Evolutionary conservation across 192 early-diverging fungal species (phyloP), one percentile per base, ranked within the genome.

Genomic region (Podila clonocystis): DNA sequence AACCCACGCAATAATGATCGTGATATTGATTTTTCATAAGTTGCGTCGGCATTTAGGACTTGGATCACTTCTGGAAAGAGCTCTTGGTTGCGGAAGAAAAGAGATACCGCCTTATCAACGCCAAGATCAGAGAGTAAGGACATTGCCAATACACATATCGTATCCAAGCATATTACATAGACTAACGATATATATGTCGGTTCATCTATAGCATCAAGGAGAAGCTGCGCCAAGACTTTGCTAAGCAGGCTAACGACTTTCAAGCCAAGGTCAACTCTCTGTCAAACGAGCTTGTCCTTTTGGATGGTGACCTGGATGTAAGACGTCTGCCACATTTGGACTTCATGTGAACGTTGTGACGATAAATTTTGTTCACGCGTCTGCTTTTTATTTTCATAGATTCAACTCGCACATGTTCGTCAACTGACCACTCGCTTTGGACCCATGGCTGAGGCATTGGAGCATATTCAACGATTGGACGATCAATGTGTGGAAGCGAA

Each of bases 281-380:
- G 31, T 92, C 95, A 2, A 67, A 86, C 12, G 82, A 86, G 9
- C 82, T 97, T 38, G 88, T 89, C 0, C 65, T 82, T 12, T 84
- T 98, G 36, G 89, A 93, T 55, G 97, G 96, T 57, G 94, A 94
- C 61, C 80, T 97, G 24, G 89, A 94, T 65, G 91, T 93, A 86
- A 72, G 76, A 45, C 41, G 15, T 17, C 41, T 4, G 3, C 15
- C 41, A 3, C 12, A 17, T 45, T 4, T 45, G 41, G 33, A 33
- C 33, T 33, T 45, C 8, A 12, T 45, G 15, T 17, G 41, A 45
- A 45, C 3, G 8, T 15, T 45, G 0, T 17, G 15, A 45, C 13
- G 15, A 45, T 15, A 12, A 41, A 45, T 17, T 8, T 45, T 45
- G 41, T 15, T 45, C 41, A 45, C 13, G 41, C 13, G 17, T 45